phyloP scores from a whole-genome alignment of 805 yeast species.

The Saccharomycopsis sp. region DNA sequence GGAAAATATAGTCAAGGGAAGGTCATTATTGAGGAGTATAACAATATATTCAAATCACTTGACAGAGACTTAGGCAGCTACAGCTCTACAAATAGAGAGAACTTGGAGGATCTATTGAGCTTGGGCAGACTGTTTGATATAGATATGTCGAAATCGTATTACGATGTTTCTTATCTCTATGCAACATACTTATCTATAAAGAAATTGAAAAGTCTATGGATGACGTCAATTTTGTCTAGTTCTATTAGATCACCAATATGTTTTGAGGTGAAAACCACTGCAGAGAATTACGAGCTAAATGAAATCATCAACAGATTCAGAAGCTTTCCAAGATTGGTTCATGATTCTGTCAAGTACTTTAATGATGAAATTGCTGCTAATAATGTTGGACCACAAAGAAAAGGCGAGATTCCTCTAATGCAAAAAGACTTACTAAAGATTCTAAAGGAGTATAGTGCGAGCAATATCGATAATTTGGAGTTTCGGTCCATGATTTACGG shows the following conservation, averaged over 20 bases:
- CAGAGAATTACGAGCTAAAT: background rate
- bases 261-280: conserved; percentile 5
- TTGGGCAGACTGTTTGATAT: conserved; percentile 1
- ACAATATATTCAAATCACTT: background rate
- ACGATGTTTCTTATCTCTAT: background rate
- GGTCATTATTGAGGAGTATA: background rate
- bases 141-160: background rate
- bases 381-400: background rate
- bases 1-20: background rate
- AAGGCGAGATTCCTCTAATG: background rate
- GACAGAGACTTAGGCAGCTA: background rate
- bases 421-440: conserved; percentile 35
- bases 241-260: conserved; percentile 10
- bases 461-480: conserved; percentile 44
- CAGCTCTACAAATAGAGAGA: background rate
- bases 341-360: conserved; percentile 1
- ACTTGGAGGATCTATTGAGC: conserved; percentile 1
- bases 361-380: conserved; percentile 1
- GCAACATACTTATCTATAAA: conserved; percentile 9
- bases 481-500: conserved; percentile 44
- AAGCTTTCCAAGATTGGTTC: background rate
- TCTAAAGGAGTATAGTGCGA: conserved; percentile 50
- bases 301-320: background rate
- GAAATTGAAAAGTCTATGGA: conserved; percentile 16
- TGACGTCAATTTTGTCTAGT: background rate